phyloP scores from a whole-genome alignment of 495 filamentous ascomycete species.

The Cudoniella acicularis region DNA sequence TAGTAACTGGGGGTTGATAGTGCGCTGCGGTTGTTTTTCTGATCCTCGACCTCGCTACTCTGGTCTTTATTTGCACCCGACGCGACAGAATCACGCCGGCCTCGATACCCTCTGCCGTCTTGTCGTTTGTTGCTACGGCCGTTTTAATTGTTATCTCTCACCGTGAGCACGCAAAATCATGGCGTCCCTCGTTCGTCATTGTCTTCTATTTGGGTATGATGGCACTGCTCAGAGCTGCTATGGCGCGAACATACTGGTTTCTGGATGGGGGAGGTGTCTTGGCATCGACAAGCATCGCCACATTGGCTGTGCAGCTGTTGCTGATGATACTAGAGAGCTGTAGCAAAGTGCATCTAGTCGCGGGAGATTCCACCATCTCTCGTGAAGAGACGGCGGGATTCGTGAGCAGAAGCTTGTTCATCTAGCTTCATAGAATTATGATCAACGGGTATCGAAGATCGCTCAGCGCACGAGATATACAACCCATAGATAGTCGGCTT shows the following conservation, averaged over 20 bases:
- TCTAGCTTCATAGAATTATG: conserved; percentile 9
- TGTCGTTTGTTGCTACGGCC: neutral
- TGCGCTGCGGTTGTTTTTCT: conserved; percentile 1
- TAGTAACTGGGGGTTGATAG: neutral
- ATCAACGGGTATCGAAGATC: conserved; percentile 5
- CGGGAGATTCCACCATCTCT: neutral
- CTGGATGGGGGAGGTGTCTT: neutral
- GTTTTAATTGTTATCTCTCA: neutral
- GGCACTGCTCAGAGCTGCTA: conserved; percentile 4
- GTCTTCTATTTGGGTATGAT: conserved; percentile 7
- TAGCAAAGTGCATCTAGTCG: neutral
- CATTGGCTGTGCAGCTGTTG: conserved; percentile 4
- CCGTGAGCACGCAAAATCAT: neutral
- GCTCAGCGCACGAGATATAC: conserved; percentile 6
- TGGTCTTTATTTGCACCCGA: conserved; percentile 2
- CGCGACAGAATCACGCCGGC: neutral
- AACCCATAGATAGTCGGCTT: conserved; percentile 2
- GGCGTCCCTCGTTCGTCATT: neutral
- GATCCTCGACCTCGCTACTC: conserved; percentile 1
- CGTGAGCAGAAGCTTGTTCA: conserved; percentile 10
- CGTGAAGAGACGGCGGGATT: conserved; percentile 15
- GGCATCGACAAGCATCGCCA: neutral
- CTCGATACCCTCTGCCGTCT: neutral
- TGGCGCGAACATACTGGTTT: conserved; percentile 15
- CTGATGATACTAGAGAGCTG: conserved; percentile 12